Evolutionary conservation across 2,329 filamentous ascomycete genomes (phyloP).

Genomic region (Amauroascus niger): DNA sequence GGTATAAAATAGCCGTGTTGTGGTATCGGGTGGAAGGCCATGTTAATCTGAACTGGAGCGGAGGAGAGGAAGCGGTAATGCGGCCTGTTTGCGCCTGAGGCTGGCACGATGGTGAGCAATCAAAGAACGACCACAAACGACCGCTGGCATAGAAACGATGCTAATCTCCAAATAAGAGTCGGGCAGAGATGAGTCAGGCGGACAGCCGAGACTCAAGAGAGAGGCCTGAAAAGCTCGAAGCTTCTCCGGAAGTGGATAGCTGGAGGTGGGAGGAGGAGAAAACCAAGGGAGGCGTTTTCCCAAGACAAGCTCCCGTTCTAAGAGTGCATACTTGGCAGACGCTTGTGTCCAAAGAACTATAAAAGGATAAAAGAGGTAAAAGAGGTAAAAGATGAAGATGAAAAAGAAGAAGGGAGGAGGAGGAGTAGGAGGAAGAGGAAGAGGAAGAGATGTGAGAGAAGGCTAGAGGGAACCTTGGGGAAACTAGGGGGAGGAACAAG

Average conservation of each 20-base stretch:
- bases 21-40: conserved; percentile 27
- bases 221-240: neutral
- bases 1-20: conserved; percentile 25
- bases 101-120: conserved; percentile 1
- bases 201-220: neutral
- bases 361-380: no score
- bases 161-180: neutral
- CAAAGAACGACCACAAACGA: neutral
- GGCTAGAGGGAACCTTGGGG: neutral
- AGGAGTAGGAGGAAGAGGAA: neutral
- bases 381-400: neutral
- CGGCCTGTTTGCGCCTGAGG: neutral
- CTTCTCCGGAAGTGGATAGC: conserved; percentile 1
- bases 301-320: neutral
- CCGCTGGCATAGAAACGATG: neutral
- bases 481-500: neutral
- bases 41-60: conserved; percentile 26
- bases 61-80: conserved; percentile 6
- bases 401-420: neutral
- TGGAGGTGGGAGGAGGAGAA: neutral
- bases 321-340: neutral
- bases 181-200: neutral
- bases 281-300: neutral
- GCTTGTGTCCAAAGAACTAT: no score
- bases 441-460: neutral